These are phyloP conservation scores for Aspergillus fructus DNA, from an alignment of 2,329 filamentous ascomycete genomes.

Conservation along the genomic window DNA sequence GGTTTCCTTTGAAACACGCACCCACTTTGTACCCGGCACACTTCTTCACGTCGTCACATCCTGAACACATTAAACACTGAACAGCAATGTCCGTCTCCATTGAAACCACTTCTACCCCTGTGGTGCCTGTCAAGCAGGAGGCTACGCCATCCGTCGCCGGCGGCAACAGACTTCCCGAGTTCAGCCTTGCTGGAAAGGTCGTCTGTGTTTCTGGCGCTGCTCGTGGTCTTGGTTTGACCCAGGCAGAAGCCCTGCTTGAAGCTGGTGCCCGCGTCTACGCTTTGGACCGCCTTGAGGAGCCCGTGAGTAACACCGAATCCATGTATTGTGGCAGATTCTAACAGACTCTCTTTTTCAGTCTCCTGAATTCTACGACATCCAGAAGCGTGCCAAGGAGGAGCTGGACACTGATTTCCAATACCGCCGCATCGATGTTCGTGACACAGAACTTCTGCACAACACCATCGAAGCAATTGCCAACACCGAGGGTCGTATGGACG, in stretches of 20 bases:
- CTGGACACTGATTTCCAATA: constrained; percentile 71
- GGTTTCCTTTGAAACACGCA: neutral
- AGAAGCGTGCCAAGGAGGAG: constrained; percentile 61
- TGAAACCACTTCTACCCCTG: constrained; percentile 27
- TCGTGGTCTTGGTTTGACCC: constrained; percentile 69
- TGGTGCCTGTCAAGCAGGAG: constrained; percentile 28
- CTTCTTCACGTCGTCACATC: neutral
- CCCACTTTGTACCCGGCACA: neutral
- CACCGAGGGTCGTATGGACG: constrained; percentile 71
- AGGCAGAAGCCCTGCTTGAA: constrained; percentile 72
- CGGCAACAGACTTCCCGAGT: constrained; percentile 62
- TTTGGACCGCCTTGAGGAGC: constrained; percentile 43
- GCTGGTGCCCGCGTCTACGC: constrained; percentile 64
- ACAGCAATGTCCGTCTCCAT: constrained; percentile 35
- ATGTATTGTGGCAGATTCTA: neutral
- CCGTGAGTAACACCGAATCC: constrained; percentile 25
- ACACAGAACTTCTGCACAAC: constrained; percentile 65
- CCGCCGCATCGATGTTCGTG: constrained; percentile 76
- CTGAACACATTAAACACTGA: neutral
- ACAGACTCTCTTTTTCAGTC: constrained; percentile 31
- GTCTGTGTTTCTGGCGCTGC: constrained; percentile 71
- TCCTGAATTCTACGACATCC: constrained; percentile 64
- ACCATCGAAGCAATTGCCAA: constrained; percentile 69
- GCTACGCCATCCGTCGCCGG: constrained; percentile 19
- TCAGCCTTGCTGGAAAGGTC: constrained; percentile 69